A percentile compares a stretch with the other conserved stretches of the same genome.
phyloP scores from a whole-genome alignment of 495 filamentous ascomycete genomes.

The Aspergillus sclerotiicarbonarius region DNA sequence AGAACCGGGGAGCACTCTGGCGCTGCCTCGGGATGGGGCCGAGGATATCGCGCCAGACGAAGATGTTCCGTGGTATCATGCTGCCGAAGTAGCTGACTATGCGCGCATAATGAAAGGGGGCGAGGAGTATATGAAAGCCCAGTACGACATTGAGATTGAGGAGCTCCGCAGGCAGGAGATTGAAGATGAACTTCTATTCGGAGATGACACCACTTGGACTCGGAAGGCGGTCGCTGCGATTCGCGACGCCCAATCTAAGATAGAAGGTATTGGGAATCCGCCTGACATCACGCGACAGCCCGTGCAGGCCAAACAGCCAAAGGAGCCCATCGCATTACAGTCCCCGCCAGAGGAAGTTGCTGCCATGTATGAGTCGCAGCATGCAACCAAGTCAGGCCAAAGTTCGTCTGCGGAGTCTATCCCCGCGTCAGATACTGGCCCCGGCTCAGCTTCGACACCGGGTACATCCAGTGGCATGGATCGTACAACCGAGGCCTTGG shows the following conservation, averaged over 20 bases:
- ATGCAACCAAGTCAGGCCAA: conserved; percentile 44
- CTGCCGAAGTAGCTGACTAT: conserved; percentile 91
- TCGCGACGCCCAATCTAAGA: conserved; percentile 67
- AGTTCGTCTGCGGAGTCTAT: conserved; percentile 30
- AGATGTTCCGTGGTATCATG: conserved; percentile 90
- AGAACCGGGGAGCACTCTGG: conserved; percentile 74
- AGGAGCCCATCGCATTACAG: conserved; percentile 49
- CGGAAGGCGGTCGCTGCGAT: conserved; percentile 74
- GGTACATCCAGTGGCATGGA: conserved; percentile 23
- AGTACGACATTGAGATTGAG: conserved; percentile 75
- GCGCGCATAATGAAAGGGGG: conserved; percentile 94
- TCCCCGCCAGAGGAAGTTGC: conserved; percentile 45
- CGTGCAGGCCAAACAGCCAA: conserved; percentile 41
- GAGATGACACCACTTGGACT: conserved; percentile 89
- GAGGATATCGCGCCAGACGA: conserved; percentile 64
- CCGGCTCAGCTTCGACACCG: conserved; percentile 11
- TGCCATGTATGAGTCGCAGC: conserved; percentile 53
- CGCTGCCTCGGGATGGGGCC: conserved; percentile 79
- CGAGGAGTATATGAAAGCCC: conserved; percentile 77
- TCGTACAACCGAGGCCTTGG: conserved; percentile 31
- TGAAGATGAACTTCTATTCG: conserved; percentile 91
- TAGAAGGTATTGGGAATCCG: conserved; percentile 69
- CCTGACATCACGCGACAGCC: conserved; percentile 55
- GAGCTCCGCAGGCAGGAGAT: conserved; percentile 71
- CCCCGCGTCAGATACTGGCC: background rate